Evolutionary conservation across 768 basidiomycete species (phyloP).

Genomic region (Chalciporus piperatus): DNA sequence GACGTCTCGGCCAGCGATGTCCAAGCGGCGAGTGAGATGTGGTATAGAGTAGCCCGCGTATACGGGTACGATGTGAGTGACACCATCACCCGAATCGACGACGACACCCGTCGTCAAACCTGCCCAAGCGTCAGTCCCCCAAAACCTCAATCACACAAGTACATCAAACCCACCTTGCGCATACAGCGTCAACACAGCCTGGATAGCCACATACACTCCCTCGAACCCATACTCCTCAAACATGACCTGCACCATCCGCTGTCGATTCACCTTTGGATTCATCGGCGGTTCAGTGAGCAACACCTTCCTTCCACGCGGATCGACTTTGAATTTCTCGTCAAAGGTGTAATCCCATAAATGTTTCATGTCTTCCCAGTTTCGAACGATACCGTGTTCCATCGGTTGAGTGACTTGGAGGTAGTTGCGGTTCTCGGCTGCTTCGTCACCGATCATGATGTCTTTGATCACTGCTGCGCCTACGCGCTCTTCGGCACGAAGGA

Average conservation of each 20-base stretch:
- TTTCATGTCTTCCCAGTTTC: constrained; percentile 99
- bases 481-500: constrained; percentile 95
- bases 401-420: constrained; percentile 97
- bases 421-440: constrained; percentile 90
- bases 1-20: constrained; percentile 97
- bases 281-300: constrained; percentile 97
- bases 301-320: constrained; percentile 84
- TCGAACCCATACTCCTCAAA: constrained; percentile 98
- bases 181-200: constrained; percentile 96
- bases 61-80: constrained; percentile 98
- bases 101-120: constrained; percentile 98
- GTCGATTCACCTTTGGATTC: constrained; percentile 93
- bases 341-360: constrained; percentile 99
- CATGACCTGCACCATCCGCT: constrained; percentile 97
- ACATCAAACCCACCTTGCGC: constrained; percentile 77
- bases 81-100: constrained; percentile 98
- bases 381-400: constrained; percentile 98
- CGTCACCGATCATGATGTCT: constrained; percentile 98
- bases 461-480: constrained; percentile 84
- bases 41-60: constrained; percentile 97
- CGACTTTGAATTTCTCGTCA: constrained; percentile 87
- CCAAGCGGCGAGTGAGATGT: constrained; percentile 89
- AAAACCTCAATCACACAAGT: neutral
- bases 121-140: constrained; percentile 31
- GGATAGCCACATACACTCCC: constrained; percentile 96